Percentiles rank a stretch among this genome's conserved stretches.
phyloP scores from a whole-genome alignment of 106 monocot species.

The Phalaenopsis equestris region DNA sequence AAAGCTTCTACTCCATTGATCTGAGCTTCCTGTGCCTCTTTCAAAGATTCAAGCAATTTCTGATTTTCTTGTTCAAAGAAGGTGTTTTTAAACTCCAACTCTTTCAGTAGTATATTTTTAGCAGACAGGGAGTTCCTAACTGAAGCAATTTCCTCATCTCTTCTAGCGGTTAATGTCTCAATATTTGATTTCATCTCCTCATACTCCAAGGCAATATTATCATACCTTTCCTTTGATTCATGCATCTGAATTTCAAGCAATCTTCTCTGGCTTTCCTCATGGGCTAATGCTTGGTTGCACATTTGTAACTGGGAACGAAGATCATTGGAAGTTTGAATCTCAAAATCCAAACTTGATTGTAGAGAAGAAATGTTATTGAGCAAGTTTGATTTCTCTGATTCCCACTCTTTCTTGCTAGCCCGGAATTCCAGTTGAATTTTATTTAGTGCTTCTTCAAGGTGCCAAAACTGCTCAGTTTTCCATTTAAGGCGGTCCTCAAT shows the following conservation, averaged over 20 bases:
- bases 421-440: constrained; percentile 49
- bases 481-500: constrained; percentile 63
- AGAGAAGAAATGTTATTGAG: constrained; percentile 42
- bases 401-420: constrained; percentile 42
- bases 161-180: constrained; percentile 26
- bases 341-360: constrained; percentile 47
- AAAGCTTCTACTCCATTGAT: constrained; percentile 37
- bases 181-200: constrained; percentile 45
- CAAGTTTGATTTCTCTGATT: constrained; percentile 45
- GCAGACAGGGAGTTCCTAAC: constrained; percentile 55
- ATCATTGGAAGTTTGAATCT: constrained; percentile 37
- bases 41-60: constrained; percentile 50
- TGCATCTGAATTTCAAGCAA: constrained; percentile 61
- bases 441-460: constrained; percentile 77
- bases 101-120: constrained; percentile 49
- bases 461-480: constrained; percentile 82
- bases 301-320: constrained; percentile 40
- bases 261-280: constrained; percentile 83
- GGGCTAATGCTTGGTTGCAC: constrained; percentile 73
- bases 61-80: constrained; percentile 63
- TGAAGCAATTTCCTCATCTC: constrained; percentile 73
- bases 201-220: constrained; percentile 56
- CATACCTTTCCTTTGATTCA: constrained; percentile 46
- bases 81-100: constrained; percentile 38
- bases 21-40: constrained; percentile 57